Evolutionary conservation across 2,329 filamentous ascomycete genomes (phyloP).

Genomic region (Geosmithia flava): DNA sequence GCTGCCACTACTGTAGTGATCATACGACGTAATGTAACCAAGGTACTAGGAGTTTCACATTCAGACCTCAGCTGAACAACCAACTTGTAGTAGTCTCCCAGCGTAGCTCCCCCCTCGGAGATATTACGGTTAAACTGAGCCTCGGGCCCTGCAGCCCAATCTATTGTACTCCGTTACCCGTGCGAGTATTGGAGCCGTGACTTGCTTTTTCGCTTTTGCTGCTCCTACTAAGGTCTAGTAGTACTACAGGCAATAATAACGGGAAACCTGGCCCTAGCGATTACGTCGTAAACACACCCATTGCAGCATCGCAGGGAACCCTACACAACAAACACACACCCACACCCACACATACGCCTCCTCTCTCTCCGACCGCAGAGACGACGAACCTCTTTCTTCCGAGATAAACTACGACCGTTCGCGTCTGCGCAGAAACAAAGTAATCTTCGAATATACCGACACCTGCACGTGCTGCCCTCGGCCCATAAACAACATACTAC

Average conservation of each 20-base stretch:
- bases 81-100: not conserved
- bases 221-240: not conserved
- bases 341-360: not conserved
- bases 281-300: slow-evolving; percentile 8
- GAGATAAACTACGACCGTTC: not conserved
- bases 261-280: slow-evolving; percentile 5
- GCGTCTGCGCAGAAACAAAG: not conserved
- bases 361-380: not conserved
- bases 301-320: not conserved
- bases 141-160: not conserved
- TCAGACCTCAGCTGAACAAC: not conserved
- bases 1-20: too few relatives aligned
- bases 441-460: not conserved
- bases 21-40: too few relatives aligned
- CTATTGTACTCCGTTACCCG: not conserved
- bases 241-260: not conserved
- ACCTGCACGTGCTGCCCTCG: not conserved
- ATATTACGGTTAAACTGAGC: not conserved
- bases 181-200: not conserved
- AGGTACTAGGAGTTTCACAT: not conserved
- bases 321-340: not conserved
- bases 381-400: not conserved
- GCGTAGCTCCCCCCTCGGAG: not conserved
- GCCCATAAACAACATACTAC: not conserved
- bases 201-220: not conserved